Percentiles rank a stretch among this genome's conserved stretches.
phyloP scores from a whole-genome alignment of 306 rosid species.

The Cercis canadensis region DNA sequence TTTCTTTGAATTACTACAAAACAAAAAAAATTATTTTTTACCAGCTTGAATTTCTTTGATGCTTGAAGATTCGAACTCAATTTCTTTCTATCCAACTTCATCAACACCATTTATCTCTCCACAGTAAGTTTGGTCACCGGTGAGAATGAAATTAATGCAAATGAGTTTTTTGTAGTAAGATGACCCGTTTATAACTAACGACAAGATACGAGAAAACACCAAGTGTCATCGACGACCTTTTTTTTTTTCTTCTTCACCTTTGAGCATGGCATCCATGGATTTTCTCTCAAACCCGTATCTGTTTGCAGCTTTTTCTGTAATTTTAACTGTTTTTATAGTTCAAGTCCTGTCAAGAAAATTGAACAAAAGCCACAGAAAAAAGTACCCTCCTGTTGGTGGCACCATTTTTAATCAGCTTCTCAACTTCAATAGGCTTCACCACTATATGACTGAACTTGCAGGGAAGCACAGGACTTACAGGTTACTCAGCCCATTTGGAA shows the following conservation, averaged over 20 bases:
- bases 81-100: no score
- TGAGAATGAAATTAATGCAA: no score
- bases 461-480: slow-evolving; percentile 73
- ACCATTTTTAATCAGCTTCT: slow-evolving; percentile 68
- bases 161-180: no score
- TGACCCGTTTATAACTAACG: no score
- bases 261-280: slow-evolving; percentile 34
- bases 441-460: slow-evolving; percentile 87
- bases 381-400: slow-evolving; percentile 74
- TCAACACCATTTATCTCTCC: no score
- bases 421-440: slow-evolving; percentile 73
- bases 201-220: no score
- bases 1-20: no score
- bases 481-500: slow-evolving; percentile 56
- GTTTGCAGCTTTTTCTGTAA: slow-evolving; percentile 40
- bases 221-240: no score
- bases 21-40: no score
- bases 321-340: slow-evolving; percentile 37
- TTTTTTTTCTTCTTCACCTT: neutral
- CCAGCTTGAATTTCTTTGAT: no score
- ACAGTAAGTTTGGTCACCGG: no score
- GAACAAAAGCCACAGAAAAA: slow-evolving; percentile 42
- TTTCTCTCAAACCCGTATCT: slow-evolving; percentile 45
- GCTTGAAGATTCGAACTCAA: no score
- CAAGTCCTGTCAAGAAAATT: slow-evolving; percentile 35